Evolutionary conservation across 2,329 filamentous ascomycete genomes (phyloP), one percentile per base, ranked within the genome.

Genomic region (Hypoxylon sp.): DNA sequence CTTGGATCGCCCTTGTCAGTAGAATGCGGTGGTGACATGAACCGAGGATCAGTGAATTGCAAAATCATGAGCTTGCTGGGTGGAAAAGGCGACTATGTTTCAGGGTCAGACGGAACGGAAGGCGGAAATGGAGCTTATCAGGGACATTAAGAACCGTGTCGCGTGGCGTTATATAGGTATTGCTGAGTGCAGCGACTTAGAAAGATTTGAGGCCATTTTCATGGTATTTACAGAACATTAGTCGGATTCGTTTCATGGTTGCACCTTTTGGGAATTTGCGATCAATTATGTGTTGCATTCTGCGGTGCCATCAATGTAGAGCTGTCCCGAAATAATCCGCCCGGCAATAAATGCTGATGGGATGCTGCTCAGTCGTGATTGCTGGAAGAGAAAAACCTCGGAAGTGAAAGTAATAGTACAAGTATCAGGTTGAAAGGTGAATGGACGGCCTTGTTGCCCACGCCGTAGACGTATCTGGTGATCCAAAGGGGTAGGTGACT

Each of bases 221-320:
- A 70, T 68, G 72, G 69, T 64, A 69, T 73, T 76, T 76, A 76
- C 74, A 73, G 69, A 66, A 71, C 69, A 70, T 73, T 60, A 73
- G 72, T 75, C 73, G 71, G 71, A 70, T 68, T 74, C 73, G 74
- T 72, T 68, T 75, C 69, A 73, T 73, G 71, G 75, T 72, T 76
- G 74, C 74, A 76, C 74, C 73, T 65, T 72, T 68, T 69, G 70
- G 72, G 74, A 75, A 26, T 76, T 76, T 74, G 73, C 74, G 74
- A 76, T 76, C 71, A 76, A 76, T 76, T 76, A 76, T 69, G 71
- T 75, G 74, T 75, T 75, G 74, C 72, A 76, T 71, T 75, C 70
- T 75, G 74, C 73, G 69, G 72, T 72, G 68, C 70, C 71, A 72
- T 64, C 72, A 75, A 69, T 67, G 73, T 72, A 75, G 74, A 73